phyloP scores from a whole-genome alignment of 2,329 filamentous ascomycete species.

The Ophiobolus disseminans region DNA sequence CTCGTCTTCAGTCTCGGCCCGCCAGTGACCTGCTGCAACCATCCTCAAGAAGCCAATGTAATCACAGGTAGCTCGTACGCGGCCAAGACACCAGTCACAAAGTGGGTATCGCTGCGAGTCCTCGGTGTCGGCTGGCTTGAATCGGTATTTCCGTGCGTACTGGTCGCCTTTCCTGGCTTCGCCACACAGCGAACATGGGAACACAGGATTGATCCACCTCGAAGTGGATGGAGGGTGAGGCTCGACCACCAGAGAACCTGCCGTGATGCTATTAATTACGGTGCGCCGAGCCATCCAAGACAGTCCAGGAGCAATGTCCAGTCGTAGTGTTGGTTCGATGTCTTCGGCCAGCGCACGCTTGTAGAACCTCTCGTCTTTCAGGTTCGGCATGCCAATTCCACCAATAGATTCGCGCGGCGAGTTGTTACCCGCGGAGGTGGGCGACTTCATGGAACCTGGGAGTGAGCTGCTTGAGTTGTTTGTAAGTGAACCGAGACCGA shows the following conservation, averaged over 20 bases:
- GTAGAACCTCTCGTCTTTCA: constrained; percentile 94
- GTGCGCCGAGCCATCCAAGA: constrained; percentile 92
- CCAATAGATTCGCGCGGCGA: constrained; percentile 44
- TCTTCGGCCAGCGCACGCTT: constrained; percentile 89
- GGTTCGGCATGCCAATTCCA: constrained; percentile 57
- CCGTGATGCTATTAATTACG: constrained; percentile 81
- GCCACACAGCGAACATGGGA: constrained; percentile 86
- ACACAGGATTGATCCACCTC: constrained; percentile 63
- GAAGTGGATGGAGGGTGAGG: constrained; percentile 62
- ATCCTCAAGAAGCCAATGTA: constrained; percentile 91
- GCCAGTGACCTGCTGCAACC: constrained; percentile 91
- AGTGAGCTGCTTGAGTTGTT: constrained; percentile 59
- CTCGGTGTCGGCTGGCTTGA: constrained; percentile 85
- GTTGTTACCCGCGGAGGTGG: constrained; percentile 36
- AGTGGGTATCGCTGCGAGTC: constrained; percentile 88
- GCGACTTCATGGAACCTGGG: constrained; percentile 63
- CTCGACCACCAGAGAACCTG: constrained; percentile 88
- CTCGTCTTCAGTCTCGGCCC: constrained; percentile 80
- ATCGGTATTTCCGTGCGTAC: constrained; percentile 82
- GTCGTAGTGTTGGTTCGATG: constrained; percentile 88
- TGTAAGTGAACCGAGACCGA: constrained; percentile 60
- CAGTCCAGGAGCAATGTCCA: constrained; percentile 87
- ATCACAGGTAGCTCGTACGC: constrained; percentile 87
- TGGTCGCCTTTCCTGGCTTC: constrained; percentile 75
- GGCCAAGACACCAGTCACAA: constrained; percentile 84